A percentile compares a stretch with the other conserved stretches of the same genome.
phyloP scores from a whole-genome alignment of 2,329 filamentous ascomycete species.

The Ophiostoma australiae region DNA sequence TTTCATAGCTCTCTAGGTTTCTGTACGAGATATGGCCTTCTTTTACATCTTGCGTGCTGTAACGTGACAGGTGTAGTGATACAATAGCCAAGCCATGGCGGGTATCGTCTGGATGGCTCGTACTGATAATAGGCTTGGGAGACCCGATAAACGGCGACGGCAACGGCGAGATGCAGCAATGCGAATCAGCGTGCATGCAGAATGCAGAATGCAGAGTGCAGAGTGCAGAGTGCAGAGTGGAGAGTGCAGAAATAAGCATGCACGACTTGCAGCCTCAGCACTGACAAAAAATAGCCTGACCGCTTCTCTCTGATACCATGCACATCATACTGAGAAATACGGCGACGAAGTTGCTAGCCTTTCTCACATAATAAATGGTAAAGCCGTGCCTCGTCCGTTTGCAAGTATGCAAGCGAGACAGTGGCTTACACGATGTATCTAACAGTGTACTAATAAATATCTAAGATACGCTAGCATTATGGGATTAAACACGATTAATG shows the following conservation, averaged over 20 bases:
- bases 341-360: not conserved
- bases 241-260: not conserved
- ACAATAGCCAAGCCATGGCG: not conserved
- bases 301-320: not conserved
- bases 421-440: not conserved
- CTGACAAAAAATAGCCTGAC: not conserved
- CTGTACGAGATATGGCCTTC: not conserved
- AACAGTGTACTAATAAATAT: not conserved
- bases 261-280: slow-evolving; percentile 1
- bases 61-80: not conserved
- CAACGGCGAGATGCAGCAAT: slow-evolving; percentile 6
- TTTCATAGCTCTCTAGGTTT: not conserved
- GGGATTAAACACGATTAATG: not conserved
- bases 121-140: not conserved
- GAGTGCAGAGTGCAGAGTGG: not conserved
- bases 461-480: not conserved
- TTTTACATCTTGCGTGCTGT: not conserved
- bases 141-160: not conserved
- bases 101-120: no score
- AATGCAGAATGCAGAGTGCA: not conserved
- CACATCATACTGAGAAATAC: not conserved
- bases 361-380: not conserved
- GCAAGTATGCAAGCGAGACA: no score
- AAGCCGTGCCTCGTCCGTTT: not conserved
- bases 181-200: not conserved